A percentile compares a stretch with the other conserved stretches of the same genome.
These are phyloP conservation scores for Tubosaeta sp. DNA, from an alignment of 768 basidiomycete species.

Conservation along the genomic window DNA sequence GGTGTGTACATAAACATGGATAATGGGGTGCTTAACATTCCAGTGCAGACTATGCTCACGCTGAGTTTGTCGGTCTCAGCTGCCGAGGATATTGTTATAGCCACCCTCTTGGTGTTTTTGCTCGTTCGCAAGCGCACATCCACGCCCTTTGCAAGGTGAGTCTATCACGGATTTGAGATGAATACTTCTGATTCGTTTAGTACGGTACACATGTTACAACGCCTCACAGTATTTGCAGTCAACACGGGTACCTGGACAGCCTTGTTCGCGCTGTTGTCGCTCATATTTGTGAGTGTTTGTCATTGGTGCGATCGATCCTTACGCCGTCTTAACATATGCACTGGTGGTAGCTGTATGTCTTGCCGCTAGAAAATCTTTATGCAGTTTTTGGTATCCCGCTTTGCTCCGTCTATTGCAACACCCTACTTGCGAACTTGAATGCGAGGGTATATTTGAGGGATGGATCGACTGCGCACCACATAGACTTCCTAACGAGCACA, in stretches of 20 bases:
- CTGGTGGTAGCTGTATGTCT: background rate
- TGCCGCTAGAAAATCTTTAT: background rate
- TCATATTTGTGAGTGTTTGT: background rate
- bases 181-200: background rate
- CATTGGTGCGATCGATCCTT: background rate
- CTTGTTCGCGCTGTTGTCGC: conserved; percentile 38
- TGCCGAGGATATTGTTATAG: background rate
- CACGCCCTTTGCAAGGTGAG: background rate
- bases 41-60: background rate
- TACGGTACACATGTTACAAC: background rate
- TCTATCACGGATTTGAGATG: too few relatives aligned
- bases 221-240: background rate
- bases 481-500: background rate
- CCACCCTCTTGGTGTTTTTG: background rate
- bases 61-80: background rate
- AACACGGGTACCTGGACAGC: conserved; percentile 44
- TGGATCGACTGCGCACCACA: background rate
- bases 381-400: background rate
- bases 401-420: background rate
- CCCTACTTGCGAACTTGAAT: background rate
- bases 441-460: background rate
- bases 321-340: background rate
- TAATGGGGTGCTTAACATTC: background rate
- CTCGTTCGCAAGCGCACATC: background rate
- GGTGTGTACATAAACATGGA: background rate